phyloP scores from a whole-genome alignment of 805 yeast genomes.

The Barnettozyma sp. region DNA sequence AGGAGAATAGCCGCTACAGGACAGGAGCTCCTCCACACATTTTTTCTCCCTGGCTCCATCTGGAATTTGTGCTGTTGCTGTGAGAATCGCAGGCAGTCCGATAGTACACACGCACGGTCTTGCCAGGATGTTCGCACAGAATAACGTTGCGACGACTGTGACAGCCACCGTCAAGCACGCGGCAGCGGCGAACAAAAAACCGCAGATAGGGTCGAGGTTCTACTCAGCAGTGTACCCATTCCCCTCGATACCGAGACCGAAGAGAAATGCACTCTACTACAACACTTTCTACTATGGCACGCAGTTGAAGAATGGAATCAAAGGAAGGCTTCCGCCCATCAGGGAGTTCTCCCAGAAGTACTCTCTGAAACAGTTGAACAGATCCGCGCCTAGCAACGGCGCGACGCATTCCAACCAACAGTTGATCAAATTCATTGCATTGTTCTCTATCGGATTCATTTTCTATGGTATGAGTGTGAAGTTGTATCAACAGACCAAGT shows the following conservation, averaged over 20 bases:
- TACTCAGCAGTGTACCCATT: conserved; percentile 32
- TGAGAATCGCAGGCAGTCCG: too few relatives aligned
- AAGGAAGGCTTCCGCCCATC: conserved; percentile 25
- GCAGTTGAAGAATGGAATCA: conserved; percentile 25
- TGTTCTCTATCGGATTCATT: conserved; percentile 23
- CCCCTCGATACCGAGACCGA: conserved; percentile 52
- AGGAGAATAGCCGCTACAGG: too few relatives aligned
- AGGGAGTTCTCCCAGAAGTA: conserved; percentile 20
- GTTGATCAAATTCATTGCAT: conserved; percentile 24
- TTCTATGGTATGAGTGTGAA: conserved; percentile 26
- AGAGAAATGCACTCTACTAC: conserved; percentile 45
- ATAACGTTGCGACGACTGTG: neutral
- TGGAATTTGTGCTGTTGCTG: too few relatives aligned
- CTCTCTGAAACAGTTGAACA: conserved; percentile 19
- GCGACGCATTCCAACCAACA: conserved; percentile 18
- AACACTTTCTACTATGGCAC: conserved; percentile 34
- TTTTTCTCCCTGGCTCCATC: neutral
- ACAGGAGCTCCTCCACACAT: conserved; percentile 1
- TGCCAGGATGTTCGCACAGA: conserved; percentile 9
- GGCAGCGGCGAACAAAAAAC: conserved; percentile 3
- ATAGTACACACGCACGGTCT: too few relatives aligned
- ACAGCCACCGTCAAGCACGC: conserved; percentile 3
- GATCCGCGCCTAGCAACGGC: conserved; percentile 13
- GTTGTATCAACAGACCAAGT: conserved; percentile 20
- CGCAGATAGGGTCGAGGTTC: conserved; percentile 14